Evolutionary conservation across 108 stramenopile species (phyloP).

Genomic region (Ochromonas danica): DNA sequence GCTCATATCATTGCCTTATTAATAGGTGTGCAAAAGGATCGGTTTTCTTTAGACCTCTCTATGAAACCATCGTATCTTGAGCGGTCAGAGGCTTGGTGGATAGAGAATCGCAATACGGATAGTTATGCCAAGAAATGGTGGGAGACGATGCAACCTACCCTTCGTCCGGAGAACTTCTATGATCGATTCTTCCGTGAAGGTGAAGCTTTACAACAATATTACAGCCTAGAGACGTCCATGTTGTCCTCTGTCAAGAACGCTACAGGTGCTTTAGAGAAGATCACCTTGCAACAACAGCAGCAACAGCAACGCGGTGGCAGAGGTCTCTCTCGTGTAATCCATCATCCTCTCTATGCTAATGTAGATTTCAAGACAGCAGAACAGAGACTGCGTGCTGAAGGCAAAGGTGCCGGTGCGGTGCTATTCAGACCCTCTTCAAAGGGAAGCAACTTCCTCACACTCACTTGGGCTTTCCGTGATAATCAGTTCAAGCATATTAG

Average conservation of each 20-base stretch:
- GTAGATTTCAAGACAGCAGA: constrained; percentile 37
- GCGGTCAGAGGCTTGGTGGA: background rate
- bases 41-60: background rate
- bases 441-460: constrained; percentile 32
- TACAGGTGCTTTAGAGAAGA: no score
- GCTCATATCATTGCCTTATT: background rate
- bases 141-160: background rate
- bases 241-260: no score
- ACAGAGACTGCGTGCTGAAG: background rate
- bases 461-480: constrained; percentile 40
- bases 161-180: no score
- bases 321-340: constrained; percentile 7
- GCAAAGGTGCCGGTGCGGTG: background rate
- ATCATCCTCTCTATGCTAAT: constrained; percentile 42
- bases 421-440: constrained; percentile 43
- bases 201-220: background rate
- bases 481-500: constrained; percentile 22
- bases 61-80: background rate
- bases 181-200: background rate
- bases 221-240: background rate
- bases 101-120: background rate
- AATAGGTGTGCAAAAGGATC: background rate
- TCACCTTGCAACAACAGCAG: background rate
- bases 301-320: background rate
- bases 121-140: background rate